phyloP scores from a whole-genome alignment of 306 rosid species.

The Pyrus pyrifolia region DNA sequence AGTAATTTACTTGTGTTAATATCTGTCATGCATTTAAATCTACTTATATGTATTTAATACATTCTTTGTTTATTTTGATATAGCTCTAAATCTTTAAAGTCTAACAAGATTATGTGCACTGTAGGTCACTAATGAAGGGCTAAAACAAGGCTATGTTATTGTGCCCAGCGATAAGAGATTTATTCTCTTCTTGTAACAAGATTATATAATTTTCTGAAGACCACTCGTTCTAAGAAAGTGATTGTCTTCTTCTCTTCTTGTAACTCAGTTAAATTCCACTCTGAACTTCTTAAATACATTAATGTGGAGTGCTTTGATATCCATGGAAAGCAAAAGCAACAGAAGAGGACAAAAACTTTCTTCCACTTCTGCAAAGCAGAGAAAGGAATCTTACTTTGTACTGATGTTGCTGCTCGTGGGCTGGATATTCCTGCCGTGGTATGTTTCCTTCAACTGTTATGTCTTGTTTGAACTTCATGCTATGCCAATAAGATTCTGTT shows the following conservation, averaged over 20 bases:
- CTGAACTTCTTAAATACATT: slow-evolving; percentile 68
- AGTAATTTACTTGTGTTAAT: not conserved
- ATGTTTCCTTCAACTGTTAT: not conserved
- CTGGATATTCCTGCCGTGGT: slow-evolving; percentile 90
- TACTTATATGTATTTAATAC: not conserved
- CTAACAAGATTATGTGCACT: slow-evolving; percentile 19
- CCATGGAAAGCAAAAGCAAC: slow-evolving; percentile 94
- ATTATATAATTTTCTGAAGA: slow-evolving; percentile 68
- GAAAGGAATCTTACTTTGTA: slow-evolving; percentile 85
- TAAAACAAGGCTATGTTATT: slow-evolving; percentile 88
- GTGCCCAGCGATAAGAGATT: slow-evolving; percentile 77
- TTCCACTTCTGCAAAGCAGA: slow-evolving; percentile 78
- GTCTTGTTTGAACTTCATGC: too few relatives aligned
- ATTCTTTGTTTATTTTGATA: not conserved
- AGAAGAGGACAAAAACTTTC: slow-evolving; percentile 63
- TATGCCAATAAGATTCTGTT: not conserved
- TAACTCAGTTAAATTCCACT: slow-evolving; percentile 83
- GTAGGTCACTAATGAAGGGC: slow-evolving; percentile 93
- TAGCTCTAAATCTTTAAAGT: not conserved
- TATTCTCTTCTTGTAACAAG: slow-evolving; percentile 27
- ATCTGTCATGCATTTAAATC: too few relatives aligned
- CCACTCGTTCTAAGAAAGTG: slow-evolving; percentile 63
- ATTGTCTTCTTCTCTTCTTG: slow-evolving; percentile 98
- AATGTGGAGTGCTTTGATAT: slow-evolving; percentile 69
- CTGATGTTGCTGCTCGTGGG: slow-evolving; percentile 99